Conservation (phyloP, 108 stramenopile genomes). For the Pseudonitzschia multiseries region DNA sequence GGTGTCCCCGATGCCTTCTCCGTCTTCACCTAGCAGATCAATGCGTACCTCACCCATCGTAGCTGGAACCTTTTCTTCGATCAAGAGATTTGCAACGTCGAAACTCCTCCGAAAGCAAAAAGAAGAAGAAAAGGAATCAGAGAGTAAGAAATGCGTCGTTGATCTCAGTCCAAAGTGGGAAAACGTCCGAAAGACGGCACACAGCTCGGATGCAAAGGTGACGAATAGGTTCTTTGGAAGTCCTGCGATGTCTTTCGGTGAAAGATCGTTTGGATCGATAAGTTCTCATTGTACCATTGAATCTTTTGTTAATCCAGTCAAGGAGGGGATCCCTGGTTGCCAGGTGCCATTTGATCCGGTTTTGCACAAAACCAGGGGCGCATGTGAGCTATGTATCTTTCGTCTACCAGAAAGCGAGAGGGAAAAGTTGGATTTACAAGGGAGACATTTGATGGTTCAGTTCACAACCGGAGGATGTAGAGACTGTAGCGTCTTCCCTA, state of each 20-base stretch:
- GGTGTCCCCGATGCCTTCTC: background rate
- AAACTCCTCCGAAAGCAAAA: slow-evolving; percentile 2
- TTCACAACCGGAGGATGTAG: slow-evolving; percentile 45
- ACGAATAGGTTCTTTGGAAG: too few relatives aligned
- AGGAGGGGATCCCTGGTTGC: slow-evolving; percentile 20
- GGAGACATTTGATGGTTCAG: slow-evolving; percentile 42
- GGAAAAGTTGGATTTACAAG: slow-evolving; percentile 29
- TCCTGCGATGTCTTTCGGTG: background rate
- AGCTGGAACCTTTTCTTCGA: background rate
- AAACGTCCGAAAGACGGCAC: background rate
- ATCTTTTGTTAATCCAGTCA: slow-evolving; percentile 12
- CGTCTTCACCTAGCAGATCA: background rate
- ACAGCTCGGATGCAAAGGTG: background rate
- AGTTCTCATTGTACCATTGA: slow-evolving; percentile 23
- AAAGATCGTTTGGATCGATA: slow-evolving; percentile 8
- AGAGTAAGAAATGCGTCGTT: background rate
- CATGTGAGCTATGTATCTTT: slow-evolving; percentile 49
- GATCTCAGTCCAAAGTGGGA: background rate
- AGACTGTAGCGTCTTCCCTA: slow-evolving; percentile 39
- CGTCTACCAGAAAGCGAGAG: slow-evolving; percentile 36
- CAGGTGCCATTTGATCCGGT: slow-evolving; percentile 27
- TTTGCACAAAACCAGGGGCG: slow-evolving; percentile 18
- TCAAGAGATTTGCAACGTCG: background rate
- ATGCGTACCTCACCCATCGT: background rate
- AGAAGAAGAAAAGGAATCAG: slow-evolving; percentile 6